Percentiles rank a stretch among this genome's conserved stretches.
Conservation (phyloP, 2,329 filamentous ascomycete genomes). For the Aplosporella prunicola region DNA sequence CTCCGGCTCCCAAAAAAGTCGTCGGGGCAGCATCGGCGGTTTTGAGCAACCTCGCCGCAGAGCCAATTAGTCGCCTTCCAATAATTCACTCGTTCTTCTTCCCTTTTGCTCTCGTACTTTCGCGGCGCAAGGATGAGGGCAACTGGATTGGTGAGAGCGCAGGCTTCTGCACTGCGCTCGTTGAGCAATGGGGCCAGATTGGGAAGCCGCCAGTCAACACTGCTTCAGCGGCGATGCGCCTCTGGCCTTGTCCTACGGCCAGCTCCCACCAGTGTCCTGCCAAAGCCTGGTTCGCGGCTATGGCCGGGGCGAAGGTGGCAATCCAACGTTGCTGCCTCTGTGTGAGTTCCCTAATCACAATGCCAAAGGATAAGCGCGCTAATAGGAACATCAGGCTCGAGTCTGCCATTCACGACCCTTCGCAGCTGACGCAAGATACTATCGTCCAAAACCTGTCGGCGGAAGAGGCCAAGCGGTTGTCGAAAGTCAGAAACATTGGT, state of each 20-base stretch:
- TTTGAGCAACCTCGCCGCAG: constrained; percentile 8
- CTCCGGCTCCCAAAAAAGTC: constrained; percentile 6
- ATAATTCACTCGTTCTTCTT: neutral
- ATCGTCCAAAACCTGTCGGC: constrained; percentile 75
- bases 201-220: constrained; percentile 5
- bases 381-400: constrained; percentile 29
- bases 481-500: constrained; percentile 87
- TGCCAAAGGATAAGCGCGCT: constrained; percentile 1
- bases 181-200: constrained; percentile 5
- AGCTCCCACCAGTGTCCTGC: constrained; percentile 2
- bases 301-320: constrained; percentile 22
- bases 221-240: constrained; percentile 9
- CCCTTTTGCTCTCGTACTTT: neutral
- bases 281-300: constrained; percentile 1
- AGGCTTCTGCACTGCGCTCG: constrained; percentile 6
- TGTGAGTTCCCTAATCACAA: constrained; percentile 23
- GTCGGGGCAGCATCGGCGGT: constrained; percentile 7
- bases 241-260: constrained; percentile 5
- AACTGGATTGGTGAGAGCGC: constrained; percentile 7
- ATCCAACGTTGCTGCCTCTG: constrained; percentile 25
- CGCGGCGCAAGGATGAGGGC: constrained; percentile 9
- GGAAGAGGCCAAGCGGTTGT: constrained; percentile 66
- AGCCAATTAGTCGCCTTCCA: neutral
- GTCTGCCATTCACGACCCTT: constrained; percentile 48
- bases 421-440: constrained; percentile 49